These are phyloP conservation scores for Apiospora kogelbergensis DNA, from an alignment of 2,329 filamentous ascomycete genomes.

Conservation along the genomic window DNA sequence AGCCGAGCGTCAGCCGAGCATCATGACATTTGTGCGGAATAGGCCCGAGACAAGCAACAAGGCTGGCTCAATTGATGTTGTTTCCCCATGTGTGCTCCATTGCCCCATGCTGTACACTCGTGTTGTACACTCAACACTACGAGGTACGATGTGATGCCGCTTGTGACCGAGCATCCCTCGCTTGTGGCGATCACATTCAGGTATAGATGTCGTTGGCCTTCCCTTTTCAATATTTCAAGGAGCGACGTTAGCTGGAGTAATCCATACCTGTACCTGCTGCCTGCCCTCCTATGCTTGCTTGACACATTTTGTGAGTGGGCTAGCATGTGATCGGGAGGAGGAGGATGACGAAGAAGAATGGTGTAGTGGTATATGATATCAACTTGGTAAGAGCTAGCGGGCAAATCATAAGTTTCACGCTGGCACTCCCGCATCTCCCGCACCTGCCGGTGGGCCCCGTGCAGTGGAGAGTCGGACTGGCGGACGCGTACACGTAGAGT, in stretches of 20 bases:
- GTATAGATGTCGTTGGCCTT: not conserved
- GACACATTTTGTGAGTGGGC: not conserved
- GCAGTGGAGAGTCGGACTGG: not conserved
- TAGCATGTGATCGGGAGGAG: not conserved
- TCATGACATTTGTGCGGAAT: not conserved
- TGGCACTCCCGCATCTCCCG: not conserved
- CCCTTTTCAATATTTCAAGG: not conserved
- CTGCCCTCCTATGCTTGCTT: not conserved
- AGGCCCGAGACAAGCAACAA: not conserved
- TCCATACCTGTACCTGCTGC: not conserved
- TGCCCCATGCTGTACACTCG: not conserved
- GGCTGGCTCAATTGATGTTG: not conserved
- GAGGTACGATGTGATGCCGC: not conserved
- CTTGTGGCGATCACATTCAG: not conserved
- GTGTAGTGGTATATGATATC: not conserved
- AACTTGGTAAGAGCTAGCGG: not conserved
- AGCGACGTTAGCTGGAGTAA: not conserved
- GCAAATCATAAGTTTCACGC: not conserved
- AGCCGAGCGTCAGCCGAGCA: not conserved
- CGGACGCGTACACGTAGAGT: not conserved
- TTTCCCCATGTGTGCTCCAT: not conserved
- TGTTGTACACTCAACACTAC: not conserved
- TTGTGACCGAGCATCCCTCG: no score
- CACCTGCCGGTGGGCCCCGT: not conserved
- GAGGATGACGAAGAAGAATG: not conserved